phyloP scores from a whole-genome alignment of 441 rosid species.

The Erodium texanum region DNA sequence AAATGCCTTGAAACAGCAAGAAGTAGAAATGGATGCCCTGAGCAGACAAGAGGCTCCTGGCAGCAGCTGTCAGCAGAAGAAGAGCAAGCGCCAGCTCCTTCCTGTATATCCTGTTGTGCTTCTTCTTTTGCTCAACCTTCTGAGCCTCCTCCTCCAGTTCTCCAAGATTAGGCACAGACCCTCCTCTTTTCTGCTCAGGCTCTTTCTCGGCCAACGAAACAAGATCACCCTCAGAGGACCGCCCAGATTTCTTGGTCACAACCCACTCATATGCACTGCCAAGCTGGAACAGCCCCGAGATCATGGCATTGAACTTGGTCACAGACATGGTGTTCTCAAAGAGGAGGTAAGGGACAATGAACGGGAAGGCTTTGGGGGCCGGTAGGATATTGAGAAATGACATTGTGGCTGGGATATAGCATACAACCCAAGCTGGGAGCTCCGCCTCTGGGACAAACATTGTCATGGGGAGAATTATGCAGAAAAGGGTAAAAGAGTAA shows the following conservation, averaged over 20 bases:
- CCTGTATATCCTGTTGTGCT: constrained; percentile 17
- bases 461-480: constrained; percentile 19
- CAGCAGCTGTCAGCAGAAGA: constrained; percentile 19
- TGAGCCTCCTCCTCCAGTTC: constrained; percentile 8
- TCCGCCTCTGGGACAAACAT: constrained; percentile 19
- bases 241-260: constrained; percentile 17
- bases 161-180: background rate
- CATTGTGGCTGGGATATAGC: constrained; percentile 19
- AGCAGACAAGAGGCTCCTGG: constrained; percentile 18
- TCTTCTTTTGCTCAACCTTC: constrained; percentile 6
- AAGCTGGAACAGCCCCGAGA: constrained; percentile 18
- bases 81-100: constrained; percentile 19
- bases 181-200: background rate
- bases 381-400: constrained; percentile 19
- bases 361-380: constrained; percentile 19
- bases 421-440: constrained; percentile 18
- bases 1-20: constrained; percentile 23
- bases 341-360: constrained; percentile 13
- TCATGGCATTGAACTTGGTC: constrained; percentile 19
- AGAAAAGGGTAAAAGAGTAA: constrained; percentile 18
- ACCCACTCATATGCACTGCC: constrained; percentile 11
- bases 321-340: constrained; percentile 13
- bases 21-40: constrained; percentile 22
- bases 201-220: constrained; percentile 10
- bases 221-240: constrained; percentile 17